Percentiles rank a stretch among this genome's conserved stretches.
Evolutionary conservation across 345 rosid species (phyloP).

Genomic region (Euclidium syriacum): DNA sequence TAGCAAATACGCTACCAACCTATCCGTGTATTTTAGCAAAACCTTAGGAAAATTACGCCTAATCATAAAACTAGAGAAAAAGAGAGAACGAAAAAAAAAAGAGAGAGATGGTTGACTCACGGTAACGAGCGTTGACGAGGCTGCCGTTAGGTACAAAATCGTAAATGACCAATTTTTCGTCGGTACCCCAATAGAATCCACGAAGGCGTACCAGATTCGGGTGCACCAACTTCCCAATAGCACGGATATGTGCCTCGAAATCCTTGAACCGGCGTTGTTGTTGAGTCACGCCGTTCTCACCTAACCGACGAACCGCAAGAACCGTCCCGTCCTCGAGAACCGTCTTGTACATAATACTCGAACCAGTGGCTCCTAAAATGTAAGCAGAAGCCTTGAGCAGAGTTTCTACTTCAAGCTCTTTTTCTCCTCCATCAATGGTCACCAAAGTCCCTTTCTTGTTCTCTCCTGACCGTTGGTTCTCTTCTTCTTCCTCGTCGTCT

Average conservation of each 20-base stretch:
- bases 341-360: conserved; percentile 87
- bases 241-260: conserved; percentile 75
- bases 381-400: conserved; percentile 83
- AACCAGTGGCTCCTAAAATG: conserved; percentile 86
- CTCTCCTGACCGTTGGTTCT: conserved; percentile 36
- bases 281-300: conserved; percentile 62
- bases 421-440: conserved; percentile 64
- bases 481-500: conserved; percentile 33
- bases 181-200: conserved; percentile 78
- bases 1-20: conserved; percentile 1
- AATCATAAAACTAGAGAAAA: background rate
- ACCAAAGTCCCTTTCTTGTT: conserved; percentile 63
- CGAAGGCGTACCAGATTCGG: conserved; percentile 84
- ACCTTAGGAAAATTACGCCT: background rate
- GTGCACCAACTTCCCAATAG: conserved; percentile 74
- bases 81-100: background rate
- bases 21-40: conserved; percentile 38
- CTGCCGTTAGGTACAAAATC: conserved; percentile 82
- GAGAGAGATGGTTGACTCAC: conserved; percentile 41
- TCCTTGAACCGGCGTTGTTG: conserved; percentile 84
- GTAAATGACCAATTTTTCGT: conserved; percentile 72
- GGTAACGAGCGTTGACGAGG: conserved; percentile 81
- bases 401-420: conserved; percentile 67
- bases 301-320: conserved; percentile 84
- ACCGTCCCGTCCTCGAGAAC: conserved; percentile 82